These are phyloP conservation scores for Epipyxis sp. DNA, from an alignment of 108 stramenopile species.

Conservation along the genomic window DNA sequence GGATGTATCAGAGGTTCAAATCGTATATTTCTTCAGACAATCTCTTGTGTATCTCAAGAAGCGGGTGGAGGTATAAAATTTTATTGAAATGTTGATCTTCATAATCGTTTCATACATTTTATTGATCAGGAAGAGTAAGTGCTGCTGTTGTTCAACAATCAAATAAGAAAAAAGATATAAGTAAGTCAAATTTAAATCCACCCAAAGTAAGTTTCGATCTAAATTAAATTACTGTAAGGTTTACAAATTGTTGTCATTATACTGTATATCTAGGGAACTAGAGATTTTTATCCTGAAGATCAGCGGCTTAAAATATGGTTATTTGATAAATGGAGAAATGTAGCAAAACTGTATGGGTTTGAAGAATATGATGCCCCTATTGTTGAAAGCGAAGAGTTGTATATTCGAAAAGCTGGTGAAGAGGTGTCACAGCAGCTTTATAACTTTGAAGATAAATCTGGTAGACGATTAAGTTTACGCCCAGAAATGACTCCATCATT, in stretches of 20 bases:
- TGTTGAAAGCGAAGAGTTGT: conserved; percentile 80
- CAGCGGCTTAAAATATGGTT: conserved; percentile 86
- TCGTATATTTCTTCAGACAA: too few relatives aligned
- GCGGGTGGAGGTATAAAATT: too few relatives aligned
- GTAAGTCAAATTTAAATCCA: not conserved
- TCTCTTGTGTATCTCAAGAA: too few relatives aligned
- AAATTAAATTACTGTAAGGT: not conserved
- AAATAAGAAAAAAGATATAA: conserved; percentile 30
- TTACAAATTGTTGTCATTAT: conserved; percentile 53
- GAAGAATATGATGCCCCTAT: conserved; percentile 96
- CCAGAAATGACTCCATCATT: conserved; percentile 97
- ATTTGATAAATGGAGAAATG: conserved; percentile 80
- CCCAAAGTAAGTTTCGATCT: not conserved
- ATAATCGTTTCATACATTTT: too few relatives aligned
- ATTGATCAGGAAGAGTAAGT: conserved; percentile 12
- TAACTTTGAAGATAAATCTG: conserved; percentile 94
- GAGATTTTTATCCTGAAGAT: conserved; percentile 95
- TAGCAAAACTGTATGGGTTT: conserved; percentile 75
- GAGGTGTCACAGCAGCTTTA: conserved; percentile 96
- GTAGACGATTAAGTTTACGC: conserved; percentile 72
- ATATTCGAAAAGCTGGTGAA: conserved; percentile 94
- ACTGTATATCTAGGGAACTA: conserved; percentile 89
- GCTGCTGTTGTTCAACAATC: conserved; percentile 20
- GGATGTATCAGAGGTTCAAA: too few relatives aligned
- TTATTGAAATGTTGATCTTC: too few relatives aligned